phyloP scores from a whole-genome alignment of 345 rosid species.

The Citrus medica region DNA sequence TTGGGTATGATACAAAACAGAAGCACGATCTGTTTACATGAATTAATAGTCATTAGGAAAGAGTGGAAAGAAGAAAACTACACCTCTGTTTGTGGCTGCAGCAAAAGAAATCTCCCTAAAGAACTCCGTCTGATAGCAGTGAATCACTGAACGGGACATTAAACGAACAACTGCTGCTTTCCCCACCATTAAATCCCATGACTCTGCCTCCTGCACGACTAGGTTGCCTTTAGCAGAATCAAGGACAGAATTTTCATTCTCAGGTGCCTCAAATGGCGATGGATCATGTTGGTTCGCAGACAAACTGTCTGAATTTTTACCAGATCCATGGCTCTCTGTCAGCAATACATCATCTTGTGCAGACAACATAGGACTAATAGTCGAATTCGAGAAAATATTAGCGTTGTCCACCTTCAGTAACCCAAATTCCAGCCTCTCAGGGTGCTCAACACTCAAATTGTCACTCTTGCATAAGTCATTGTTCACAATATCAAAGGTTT shows the following conservation, averaged over 20 bases:
- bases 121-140: neutral
- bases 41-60: neutral
- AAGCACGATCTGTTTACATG: neutral
- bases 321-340: neutral
- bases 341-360: neutral
- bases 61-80: neutral
- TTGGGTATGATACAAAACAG: neutral
- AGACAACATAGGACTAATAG: neutral
- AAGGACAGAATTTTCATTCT: neutral
- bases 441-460: neutral
- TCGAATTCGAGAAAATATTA: neutral
- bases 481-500: neutral
- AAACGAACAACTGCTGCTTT: neutral
- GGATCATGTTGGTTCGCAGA: neutral
- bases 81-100: conserved; percentile 4
- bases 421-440: neutral
- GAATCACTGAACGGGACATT: neutral
- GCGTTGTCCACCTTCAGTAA: neutral
- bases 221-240: neutral
- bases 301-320: neutral
- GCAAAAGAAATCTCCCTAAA: neutral
- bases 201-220: neutral
- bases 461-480: neutral
- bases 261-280: neutral
- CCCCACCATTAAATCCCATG: neutral